Conservation (phyloP, 2,329 filamentous ascomycete species). For the Hypoxylon sp. region DNA sequence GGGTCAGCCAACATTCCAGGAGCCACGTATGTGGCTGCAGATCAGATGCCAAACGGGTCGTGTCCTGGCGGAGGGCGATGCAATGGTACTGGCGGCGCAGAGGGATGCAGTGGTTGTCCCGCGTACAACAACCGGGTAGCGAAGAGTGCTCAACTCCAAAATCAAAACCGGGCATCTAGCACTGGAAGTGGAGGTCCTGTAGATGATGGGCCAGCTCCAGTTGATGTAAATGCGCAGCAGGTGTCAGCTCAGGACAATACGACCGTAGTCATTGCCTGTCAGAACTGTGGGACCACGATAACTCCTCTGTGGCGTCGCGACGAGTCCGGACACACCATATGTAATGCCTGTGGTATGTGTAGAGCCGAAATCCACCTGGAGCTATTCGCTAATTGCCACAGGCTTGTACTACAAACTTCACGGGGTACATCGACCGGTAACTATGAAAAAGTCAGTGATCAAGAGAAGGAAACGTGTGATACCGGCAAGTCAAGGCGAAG, state of each 20-base stretch:
- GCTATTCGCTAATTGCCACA: slow-evolving; percentile 55
- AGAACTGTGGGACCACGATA: slow-evolving; percentile 96
- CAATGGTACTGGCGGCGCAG: slow-evolving; percentile 94
- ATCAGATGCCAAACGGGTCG: slow-evolving; percentile 82
- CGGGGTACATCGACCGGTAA: slow-evolving; percentile 89
- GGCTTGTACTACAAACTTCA: slow-evolving; percentile 97
- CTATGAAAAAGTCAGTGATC: slow-evolving; percentile 99
- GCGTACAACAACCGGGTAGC: slow-evolving; percentile 97
- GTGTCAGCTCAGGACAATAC: slow-evolving; percentile 60
- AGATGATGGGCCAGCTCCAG: slow-evolving; percentile 57
- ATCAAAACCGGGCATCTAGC: slow-evolving; percentile 49
- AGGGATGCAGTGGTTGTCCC: slow-evolving; percentile 94
- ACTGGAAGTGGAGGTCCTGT: slow-evolving; percentile 43
- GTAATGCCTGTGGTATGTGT: slow-evolving; percentile 92
- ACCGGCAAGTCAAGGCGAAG: slow-evolving; percentile 71
- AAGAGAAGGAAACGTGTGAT: slow-evolving; percentile 96
- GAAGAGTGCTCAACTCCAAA: slow-evolving; percentile 80
- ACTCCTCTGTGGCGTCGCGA: slow-evolving; percentile 96
- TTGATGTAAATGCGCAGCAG: slow-evolving; percentile 63
- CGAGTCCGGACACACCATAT: slow-evolving; percentile 95
- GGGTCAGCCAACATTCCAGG: slow-evolving; percentile 56
- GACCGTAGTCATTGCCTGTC: slow-evolving; percentile 86
- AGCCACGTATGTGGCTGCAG: slow-evolving; percentile 81
- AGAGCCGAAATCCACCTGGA: slow-evolving; percentile 1
- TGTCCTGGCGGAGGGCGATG: slow-evolving; percentile 95